These are phyloP conservation scores for Papiliotrema laurentii DNA, from an alignment of 1,284 basidiomycete species.

Conservation along the genomic window DNA sequence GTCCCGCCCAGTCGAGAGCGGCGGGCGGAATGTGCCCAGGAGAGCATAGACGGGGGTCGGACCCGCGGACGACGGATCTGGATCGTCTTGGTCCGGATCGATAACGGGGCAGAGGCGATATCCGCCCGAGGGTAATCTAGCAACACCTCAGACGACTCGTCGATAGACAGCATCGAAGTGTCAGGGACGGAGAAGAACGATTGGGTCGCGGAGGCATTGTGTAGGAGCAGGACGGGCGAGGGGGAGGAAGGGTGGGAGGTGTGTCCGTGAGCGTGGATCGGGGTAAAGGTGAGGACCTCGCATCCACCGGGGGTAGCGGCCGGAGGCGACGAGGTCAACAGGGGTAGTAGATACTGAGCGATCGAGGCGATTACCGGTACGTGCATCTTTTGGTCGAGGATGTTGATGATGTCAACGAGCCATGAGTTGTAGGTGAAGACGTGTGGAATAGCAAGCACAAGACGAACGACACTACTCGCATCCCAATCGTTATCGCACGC, in stretches of 20 bases:
- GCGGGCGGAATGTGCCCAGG: conserved; percentile 31
- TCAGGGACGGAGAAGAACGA: conserved; percentile 14
- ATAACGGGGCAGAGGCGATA: conserved; percentile 11
- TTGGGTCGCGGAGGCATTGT: conserved; percentile 13
- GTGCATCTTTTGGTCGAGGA: conserved; percentile 21
- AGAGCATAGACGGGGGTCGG: conserved; percentile 35
- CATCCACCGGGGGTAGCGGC: conserved; percentile 1
- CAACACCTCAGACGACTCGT: conserved; percentile 1
- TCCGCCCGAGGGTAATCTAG: conserved; percentile 10
- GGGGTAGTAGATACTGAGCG: conserved; percentile 21
- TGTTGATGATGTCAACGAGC: neutral
- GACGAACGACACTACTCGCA: neutral
- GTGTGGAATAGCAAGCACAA: neutral
- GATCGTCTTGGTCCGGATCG: conserved; percentile 28
- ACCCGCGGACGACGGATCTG: conserved; percentile 33
- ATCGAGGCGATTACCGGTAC: conserved; percentile 24
- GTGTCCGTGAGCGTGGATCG: conserved; percentile 33
- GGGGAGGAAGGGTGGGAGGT: conserved; percentile 8
- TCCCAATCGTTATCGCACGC: neutral
- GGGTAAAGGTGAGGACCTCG: conserved; percentile 19
- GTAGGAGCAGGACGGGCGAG: conserved; percentile 16
- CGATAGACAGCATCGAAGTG: conserved; percentile 1
- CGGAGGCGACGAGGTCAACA: conserved; percentile 10
- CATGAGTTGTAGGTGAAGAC: neutral
- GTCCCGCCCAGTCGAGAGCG: neutral